Evolutionary conservation across 345 rosid genomes (phyloP).

Genomic region (rapeseed (Brassica napus)): DNA sequence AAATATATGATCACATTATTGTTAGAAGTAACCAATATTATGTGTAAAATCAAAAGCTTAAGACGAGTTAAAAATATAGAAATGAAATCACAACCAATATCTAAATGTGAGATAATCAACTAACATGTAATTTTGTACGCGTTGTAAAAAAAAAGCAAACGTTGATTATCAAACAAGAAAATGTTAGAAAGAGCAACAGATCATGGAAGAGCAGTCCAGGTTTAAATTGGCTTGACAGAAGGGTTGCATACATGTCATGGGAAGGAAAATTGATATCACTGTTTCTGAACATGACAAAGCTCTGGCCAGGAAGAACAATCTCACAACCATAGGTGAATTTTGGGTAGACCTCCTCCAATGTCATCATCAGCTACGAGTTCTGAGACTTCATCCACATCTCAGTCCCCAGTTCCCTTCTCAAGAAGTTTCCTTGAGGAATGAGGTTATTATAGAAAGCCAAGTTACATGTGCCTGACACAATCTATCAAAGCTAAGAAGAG

Average conservation of each 20-base stretch:
- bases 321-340: slow-evolving; percentile 45
- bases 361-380: slow-evolving; percentile 62
- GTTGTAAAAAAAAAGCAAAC: neutral
- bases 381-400: slow-evolving; percentile 60
- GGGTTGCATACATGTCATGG: slow-evolving; percentile 88
- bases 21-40: too few species aligned
- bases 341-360: slow-evolving; percentile 51
- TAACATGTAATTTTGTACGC: neutral
- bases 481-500: slow-evolving; percentile 74
- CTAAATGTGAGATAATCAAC: neutral
- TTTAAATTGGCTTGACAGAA: slow-evolving; percentile 73
- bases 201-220: slow-evolving; percentile 49
- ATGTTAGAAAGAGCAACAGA: slow-evolving; percentile 45
- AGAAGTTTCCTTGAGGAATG: slow-evolving; percentile 50
- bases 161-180: slow-evolving; percentile 37
- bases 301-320: slow-evolving; percentile 63
- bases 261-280: slow-evolving; percentile 42
- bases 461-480: slow-evolving; percentile 76
- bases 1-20: too few species aligned
- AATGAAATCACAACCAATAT: too few species aligned
- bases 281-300: slow-evolving; percentile 46
- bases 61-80: too few species aligned
- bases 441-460: slow-evolving; percentile 52
- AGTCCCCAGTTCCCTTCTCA: slow-evolving; percentile 48
- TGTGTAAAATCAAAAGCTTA: too few species aligned